phyloP scores from a whole-genome alignment of 2,329 filamentous ascomycete species.

The Colletotrichum paranaense region DNA sequence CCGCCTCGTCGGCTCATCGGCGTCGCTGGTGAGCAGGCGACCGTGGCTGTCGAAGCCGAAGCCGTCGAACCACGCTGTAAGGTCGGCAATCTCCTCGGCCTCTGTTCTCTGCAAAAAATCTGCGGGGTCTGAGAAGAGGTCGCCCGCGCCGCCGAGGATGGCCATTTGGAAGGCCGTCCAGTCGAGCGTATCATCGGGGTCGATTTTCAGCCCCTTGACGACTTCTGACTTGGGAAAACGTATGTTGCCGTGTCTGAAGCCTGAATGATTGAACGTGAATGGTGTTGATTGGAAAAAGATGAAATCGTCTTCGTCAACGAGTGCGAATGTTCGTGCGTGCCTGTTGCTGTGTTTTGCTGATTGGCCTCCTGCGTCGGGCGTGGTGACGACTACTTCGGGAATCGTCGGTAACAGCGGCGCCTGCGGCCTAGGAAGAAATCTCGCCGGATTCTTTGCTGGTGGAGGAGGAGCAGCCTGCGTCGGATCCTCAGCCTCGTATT shows the following conservation, averaged over 20 bases:
- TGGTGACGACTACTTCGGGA: constrained; percentile 48
- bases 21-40: constrained; percentile 44
- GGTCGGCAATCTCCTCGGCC: constrained; percentile 60
- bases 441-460: constrained; percentile 44
- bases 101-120: constrained; percentile 52
- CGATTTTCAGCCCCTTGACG: constrained; percentile 48
- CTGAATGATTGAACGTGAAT: constrained; percentile 60
- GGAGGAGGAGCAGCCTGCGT: constrained; percentile 42
- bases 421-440: constrained; percentile 29
- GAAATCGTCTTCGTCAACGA: constrained; percentile 54
- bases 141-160: constrained; percentile 67
- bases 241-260: constrained; percentile 67
- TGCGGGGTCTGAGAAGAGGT: constrained; percentile 58
- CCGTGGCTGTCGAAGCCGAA: constrained; percentile 60
- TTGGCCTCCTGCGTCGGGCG: constrained; percentile 19
- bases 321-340: constrained; percentile 34
- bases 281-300: constrained; percentile 61
- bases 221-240: constrained; percentile 60
- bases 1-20: neutral
- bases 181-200: constrained; percentile 64
- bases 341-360: constrained; percentile 8
- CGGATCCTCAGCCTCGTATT: constrained; percentile 21
- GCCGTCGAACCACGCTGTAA: constrained; percentile 63
- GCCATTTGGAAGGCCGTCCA: constrained; percentile 76
- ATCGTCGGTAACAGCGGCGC: constrained; percentile 51